A percentile compares a stretch with the other conserved stretches of the same genome.
phyloP scores from a whole-genome alignment of 2,329 filamentous ascomycete species.

The Diaporthe helianthi region DNA sequence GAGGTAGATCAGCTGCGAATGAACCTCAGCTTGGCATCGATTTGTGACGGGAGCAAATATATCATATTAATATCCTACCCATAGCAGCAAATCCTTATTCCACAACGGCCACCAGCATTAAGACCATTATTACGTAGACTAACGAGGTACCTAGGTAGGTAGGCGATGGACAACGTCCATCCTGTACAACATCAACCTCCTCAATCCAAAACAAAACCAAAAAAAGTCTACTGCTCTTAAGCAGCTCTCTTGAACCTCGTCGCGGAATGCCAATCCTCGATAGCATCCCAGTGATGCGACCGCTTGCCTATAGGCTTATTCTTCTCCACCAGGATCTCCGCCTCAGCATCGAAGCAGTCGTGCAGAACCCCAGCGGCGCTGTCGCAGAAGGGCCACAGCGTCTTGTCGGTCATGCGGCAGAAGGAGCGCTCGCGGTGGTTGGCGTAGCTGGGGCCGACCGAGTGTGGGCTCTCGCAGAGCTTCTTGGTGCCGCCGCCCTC shows the following conservation, averaged over 20 bases:
- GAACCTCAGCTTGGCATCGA: not conserved
- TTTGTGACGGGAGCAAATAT: too few species aligned
- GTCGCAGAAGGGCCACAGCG: conserved; percentile 26
- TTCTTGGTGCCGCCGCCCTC: not conserved
- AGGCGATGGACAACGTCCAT: not conserved
- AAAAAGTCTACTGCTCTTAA: not conserved
- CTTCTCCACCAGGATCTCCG: not conserved
- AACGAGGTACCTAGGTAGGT: too few species aligned
- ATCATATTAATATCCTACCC: not conserved
- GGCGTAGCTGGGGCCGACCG: conserved; percentile 17
- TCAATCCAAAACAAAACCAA: not conserved
- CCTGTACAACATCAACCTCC: too few species aligned
- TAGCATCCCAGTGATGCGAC: not conserved
- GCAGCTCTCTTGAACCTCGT: not conserved
- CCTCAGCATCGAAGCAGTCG: conserved; percentile 13
- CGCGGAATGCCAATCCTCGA: conserved; percentile 15
- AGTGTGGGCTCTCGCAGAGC: conserved; percentile 11
- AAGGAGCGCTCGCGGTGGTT: not conserved
- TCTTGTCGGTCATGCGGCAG: conserved; percentile 27
- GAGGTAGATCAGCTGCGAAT: too few species aligned
- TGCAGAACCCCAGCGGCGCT: not conserved
- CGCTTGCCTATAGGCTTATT: not conserved
- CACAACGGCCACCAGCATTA: not conserved
- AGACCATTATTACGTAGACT: not conserved
- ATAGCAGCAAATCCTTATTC: not conserved